Percentiles rank a stretch among this genome's conserved stretches.
Evolutionary conservation across 176 grass and related monocot genomes (phyloP).

Genomic region (Tillandsia fasciculata): DNA sequence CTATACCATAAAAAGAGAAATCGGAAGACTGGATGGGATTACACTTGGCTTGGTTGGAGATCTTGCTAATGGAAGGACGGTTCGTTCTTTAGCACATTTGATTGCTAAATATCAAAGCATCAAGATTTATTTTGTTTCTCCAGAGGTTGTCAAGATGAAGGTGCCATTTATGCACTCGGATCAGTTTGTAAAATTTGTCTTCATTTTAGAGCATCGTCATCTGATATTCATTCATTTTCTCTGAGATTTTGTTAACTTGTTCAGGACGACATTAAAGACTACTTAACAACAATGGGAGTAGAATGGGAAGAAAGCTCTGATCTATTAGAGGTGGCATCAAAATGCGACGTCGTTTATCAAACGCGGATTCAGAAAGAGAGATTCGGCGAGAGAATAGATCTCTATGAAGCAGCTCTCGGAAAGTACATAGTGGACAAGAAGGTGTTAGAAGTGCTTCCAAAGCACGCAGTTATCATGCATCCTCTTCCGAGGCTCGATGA

Average conservation of each 20-base stretch:
- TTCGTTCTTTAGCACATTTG: constrained; percentile 76
- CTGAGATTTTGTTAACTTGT: too few relatives aligned
- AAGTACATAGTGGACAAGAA: constrained; percentile 90
- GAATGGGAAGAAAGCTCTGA: constrained; percentile 93
- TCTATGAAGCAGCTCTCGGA: constrained; percentile 74
- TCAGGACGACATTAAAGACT: constrained; percentile 89
- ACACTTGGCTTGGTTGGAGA: constrained; percentile 88
- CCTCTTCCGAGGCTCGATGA: constrained; percentile 91
- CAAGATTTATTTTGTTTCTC: constrained; percentile 86
- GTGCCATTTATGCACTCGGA: constrained; percentile 20
- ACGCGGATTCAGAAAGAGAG: constrained; percentile 90
- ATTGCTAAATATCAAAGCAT: constrained; percentile 65
- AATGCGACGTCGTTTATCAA: constrained; percentile 86
- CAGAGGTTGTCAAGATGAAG: constrained; percentile 95
- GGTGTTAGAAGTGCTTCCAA: constrained; percentile 71
- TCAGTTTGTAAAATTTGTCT: neutral
- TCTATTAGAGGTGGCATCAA: constrained; percentile 77
- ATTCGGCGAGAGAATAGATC: constrained; percentile 83
- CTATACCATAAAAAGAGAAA: constrained; percentile 92
- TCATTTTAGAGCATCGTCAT: neutral
- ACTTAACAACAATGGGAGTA: constrained; percentile 57
- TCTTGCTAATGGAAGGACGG: constrained; percentile 87
- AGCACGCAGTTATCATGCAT: constrained; percentile 82
- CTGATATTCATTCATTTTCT: too few relatives aligned
- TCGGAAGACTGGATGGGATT: constrained; percentile 67